Conservation (phyloP, 495 filamentous ascomycete genomes). For the Daldinia caldariorum region DNA sequence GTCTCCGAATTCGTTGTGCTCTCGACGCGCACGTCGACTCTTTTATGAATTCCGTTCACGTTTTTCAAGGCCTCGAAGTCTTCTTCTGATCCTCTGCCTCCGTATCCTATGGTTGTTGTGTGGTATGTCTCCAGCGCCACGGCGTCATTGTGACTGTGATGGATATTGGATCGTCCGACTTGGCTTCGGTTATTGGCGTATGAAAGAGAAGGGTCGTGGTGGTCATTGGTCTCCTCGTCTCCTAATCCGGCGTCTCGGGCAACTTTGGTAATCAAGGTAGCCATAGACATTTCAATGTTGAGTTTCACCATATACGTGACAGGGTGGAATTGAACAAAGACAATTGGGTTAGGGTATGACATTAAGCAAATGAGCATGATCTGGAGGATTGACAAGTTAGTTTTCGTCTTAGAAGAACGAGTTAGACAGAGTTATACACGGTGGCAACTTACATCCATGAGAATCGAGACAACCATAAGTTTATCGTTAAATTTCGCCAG, state of each 20-base stretch:
- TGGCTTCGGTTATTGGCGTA: constrained; percentile 20
- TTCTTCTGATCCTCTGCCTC: constrained; percentile 18
- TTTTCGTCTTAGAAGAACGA: background rate
- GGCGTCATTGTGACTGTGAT: constrained; percentile 14
- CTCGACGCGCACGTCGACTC: constrained; percentile 26
- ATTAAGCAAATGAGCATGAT: constrained; percentile 49
- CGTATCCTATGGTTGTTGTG: constrained; percentile 10
- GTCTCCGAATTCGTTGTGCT: constrained; percentile 23
- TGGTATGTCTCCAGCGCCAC: constrained; percentile 21
- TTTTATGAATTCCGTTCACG: constrained; percentile 13
- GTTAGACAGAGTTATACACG: no score
- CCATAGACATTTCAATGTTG: constrained; percentile 65
- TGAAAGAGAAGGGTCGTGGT: constrained; percentile 5
- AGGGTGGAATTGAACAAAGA: constrained; percentile 55
- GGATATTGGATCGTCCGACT: background rate
- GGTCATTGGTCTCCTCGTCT: constrained; percentile 4
- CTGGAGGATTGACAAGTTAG: constrained; percentile 20
- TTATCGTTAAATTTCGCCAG: constrained; percentile 58
- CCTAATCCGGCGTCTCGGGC: constrained; percentile 15
- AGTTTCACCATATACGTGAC: constrained; percentile 64
- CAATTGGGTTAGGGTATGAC: constrained; percentile 45
- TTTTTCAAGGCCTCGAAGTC: constrained; percentile 16
- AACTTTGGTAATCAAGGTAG: constrained; percentile 53
- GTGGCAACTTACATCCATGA: constrained; percentile 55
- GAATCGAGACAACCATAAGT: constrained; percentile 56